Evolutionary conservation across 2,329 filamentous ascomycete species (phyloP).

Genomic region (Berkeleyomyces basicola): DNA sequence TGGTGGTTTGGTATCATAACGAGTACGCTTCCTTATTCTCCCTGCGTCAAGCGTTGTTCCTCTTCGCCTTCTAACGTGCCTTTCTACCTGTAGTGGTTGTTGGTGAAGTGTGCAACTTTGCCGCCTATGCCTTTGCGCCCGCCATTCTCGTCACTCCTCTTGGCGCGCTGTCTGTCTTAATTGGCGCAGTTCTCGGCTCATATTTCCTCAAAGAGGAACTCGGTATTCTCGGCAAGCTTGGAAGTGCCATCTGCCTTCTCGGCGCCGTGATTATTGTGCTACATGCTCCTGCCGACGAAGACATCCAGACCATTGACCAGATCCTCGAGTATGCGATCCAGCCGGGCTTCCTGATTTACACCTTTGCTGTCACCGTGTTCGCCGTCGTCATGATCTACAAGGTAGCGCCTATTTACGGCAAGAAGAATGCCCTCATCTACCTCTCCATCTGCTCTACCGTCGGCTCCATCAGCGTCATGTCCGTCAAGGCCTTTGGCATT

Average conservation of each 20-base stretch:
- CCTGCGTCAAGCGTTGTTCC: neutral
- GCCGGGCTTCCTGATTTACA: constrained; percentile 83
- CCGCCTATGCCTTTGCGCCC: constrained; percentile 92
- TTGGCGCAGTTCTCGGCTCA: constrained; percentile 83
- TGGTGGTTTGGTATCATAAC: constrained; percentile 95
- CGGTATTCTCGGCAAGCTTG: constrained; percentile 80
- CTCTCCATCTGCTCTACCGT: constrained; percentile 96
- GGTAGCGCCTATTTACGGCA: constrained; percentile 75
- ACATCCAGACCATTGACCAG: constrained; percentile 79
- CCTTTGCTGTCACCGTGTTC: constrained; percentile 62
- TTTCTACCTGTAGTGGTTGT: constrained; percentile 56
- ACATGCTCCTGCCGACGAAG: constrained; percentile 85
- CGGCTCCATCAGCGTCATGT: constrained; percentile 96
- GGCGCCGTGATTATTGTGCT: constrained; percentile 95
- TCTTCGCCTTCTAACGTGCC: constrained; percentile 35
- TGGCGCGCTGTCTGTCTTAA: constrained; percentile 83
- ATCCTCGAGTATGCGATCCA: constrained; percentile 82
- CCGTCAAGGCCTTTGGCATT: constrained; percentile 95
- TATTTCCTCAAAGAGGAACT: constrained; percentile 87
- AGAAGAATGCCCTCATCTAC: constrained; percentile 89
- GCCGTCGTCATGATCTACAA: constrained; percentile 92
- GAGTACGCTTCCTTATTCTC: constrained; percentile 36
- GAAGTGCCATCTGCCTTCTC: constrained; percentile 89
- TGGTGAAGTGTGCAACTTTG: constrained; percentile 93
- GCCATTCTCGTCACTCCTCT: constrained; percentile 96